Evolutionary conservation across 2,329 filamentous ascomycete species (phyloP).

Genomic region (Coniochaeta ligniaria): DNA sequence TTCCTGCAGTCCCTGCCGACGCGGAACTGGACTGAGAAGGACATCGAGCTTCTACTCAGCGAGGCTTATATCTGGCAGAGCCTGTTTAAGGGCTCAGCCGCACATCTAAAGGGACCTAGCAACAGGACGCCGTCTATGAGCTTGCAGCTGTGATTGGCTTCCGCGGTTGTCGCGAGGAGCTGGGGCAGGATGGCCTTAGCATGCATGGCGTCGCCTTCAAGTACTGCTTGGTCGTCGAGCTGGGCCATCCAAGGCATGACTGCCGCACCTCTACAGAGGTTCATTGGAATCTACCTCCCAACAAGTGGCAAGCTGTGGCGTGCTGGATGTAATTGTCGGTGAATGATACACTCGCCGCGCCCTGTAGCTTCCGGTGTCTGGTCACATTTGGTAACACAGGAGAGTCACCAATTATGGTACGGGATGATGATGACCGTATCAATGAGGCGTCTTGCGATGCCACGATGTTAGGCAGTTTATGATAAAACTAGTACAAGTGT

Average conservation of each 20-base stretch:
- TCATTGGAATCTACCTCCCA: no score
- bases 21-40: conserved; percentile 92
- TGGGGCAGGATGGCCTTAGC: no score
- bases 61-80: conserved; percentile 99
- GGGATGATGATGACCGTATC: no score
- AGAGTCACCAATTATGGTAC: no score
- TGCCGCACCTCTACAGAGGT: no score
- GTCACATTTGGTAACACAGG: no score
- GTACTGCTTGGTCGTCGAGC: background rate
- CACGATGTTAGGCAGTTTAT: background rate
- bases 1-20: conserved; percentile 93
- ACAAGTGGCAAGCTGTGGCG: no score
- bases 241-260: no score
- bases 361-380: no score
- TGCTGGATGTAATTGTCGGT: no score
- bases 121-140: background rate
- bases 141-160: background rate
- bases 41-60: conserved; percentile 89
- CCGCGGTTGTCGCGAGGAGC: background rate
- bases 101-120: conserved; percentile 52
- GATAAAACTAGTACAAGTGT: background rate
- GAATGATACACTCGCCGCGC: no score
- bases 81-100: conserved; percentile 87
- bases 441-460: no score
- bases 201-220: background rate